Percentiles rank a stretch among this genome's conserved stretches.
Conservation (phyloP, 106 monocot species). For the Chionographis japonica region DNA sequence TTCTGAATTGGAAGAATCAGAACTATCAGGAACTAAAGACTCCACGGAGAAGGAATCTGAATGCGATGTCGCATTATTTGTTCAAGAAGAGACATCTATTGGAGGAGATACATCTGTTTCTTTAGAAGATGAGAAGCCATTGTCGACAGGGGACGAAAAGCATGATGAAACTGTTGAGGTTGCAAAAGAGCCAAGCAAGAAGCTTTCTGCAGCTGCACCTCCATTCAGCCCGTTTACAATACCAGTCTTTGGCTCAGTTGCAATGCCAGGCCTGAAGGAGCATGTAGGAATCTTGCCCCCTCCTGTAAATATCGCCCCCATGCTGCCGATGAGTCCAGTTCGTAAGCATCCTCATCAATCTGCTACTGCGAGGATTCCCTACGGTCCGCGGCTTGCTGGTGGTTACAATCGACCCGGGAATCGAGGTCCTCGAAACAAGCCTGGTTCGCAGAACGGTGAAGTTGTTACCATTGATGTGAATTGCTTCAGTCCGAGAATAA, state of each 20-base stretch:
- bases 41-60: constrained; percentile 21
- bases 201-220: constrained; percentile 86
- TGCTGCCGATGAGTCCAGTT: constrained; percentile 45
- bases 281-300: constrained; percentile 71
- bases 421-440: constrained; percentile 52
- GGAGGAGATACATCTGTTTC: constrained; percentile 18
- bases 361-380: constrained; percentile 86
- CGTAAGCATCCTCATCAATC: constrained; percentile 84
- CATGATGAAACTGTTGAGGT: constrained; percentile 23
- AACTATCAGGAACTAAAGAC: constrained; percentile 9
- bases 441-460: constrained; percentile 37
- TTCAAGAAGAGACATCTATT: constrained; percentile 13
- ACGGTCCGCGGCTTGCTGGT: constrained; percentile 77
- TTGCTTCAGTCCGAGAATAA: constrained; percentile 32
- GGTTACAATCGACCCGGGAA: constrained; percentile 66
- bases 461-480: constrained; percentile 23
- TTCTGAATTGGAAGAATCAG: constrained; percentile 15
- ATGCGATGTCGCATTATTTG: constrained; percentile 16
- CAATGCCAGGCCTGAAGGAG: constrained; percentile 59
- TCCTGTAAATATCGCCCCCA: constrained; percentile 61
- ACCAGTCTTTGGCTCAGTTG: constrained; percentile 62
- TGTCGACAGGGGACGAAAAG: constrained; percentile 25
- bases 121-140: constrained; percentile 31
- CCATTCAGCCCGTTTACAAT: constrained; percentile 76
- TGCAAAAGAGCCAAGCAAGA: constrained; percentile 56